These are phyloP conservation scores for Camillea tinctor DNA, from an alignment of 2,329 filamentous ascomycete species.

Conservation along the genomic window DNA sequence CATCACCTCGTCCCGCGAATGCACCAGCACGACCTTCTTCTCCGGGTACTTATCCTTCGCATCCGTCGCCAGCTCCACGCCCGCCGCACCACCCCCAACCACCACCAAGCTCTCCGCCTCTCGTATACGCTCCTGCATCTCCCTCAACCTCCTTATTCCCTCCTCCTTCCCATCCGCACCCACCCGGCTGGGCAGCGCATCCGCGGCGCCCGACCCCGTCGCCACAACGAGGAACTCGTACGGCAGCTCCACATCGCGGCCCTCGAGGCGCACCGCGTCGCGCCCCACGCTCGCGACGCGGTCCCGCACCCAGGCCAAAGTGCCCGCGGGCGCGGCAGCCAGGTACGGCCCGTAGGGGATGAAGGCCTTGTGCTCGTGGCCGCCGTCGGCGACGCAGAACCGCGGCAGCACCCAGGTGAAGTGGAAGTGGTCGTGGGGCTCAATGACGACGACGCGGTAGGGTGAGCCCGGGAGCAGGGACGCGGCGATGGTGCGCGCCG, in stretches of 20 bases:
- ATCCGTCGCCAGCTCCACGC: constrained; percentile 61
- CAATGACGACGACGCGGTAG: constrained; percentile 55
- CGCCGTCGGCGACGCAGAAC: constrained; percentile 47
- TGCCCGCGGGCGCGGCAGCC: constrained; percentile 26
- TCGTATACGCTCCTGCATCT: constrained; percentile 46
- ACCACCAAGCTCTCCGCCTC: constrained; percentile 45
- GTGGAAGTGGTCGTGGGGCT: constrained; percentile 61
- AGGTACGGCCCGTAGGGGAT: constrained; percentile 54
- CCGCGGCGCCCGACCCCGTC: constrained; percentile 49
- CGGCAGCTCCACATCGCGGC: constrained; percentile 40
- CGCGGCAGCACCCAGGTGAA: constrained; percentile 61
- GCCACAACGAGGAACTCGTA: constrained; percentile 59
- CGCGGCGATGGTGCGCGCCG: constrained; percentile 46
- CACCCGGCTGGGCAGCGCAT: constrained; percentile 47
- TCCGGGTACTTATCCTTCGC: constrained; percentile 54
- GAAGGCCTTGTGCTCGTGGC: constrained; percentile 58
- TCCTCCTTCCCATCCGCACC: constrained; percentile 40
- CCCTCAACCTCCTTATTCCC: constrained; percentile 42
- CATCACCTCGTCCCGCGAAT: constrained; percentile 55
- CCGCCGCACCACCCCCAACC: constrained; percentile 60
- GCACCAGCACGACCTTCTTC: constrained; percentile 56
- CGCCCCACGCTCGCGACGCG: constrained; percentile 39
- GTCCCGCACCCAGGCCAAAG: constrained; percentile 42
- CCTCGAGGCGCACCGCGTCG: constrained; percentile 37
- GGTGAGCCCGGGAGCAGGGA: constrained; percentile 45